A percentile compares a stretch with the other conserved stretches of the same genome.
These are phyloP conservation scores for Aspergillus cejpii DNA, from an alignment of 2,329 filamentous ascomycete genomes.

Conservation along the genomic window DNA sequence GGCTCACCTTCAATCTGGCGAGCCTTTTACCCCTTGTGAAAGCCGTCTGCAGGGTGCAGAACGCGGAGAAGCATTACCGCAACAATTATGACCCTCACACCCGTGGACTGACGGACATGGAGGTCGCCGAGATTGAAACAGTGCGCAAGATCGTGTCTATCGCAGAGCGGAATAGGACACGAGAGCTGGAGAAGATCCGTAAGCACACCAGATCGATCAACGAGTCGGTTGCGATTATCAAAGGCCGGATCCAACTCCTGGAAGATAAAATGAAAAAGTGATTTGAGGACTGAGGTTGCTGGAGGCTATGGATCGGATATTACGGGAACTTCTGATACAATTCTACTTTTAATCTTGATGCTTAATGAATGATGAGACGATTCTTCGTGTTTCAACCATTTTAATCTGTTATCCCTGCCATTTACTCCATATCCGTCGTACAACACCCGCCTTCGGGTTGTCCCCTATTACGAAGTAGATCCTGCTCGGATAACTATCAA, in stretches of 20 bases:
- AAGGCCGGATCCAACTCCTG: slow-evolving; percentile 9
- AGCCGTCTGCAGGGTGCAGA: slow-evolving; percentile 17
- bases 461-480: too few relatives aligned
- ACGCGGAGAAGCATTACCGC: slow-evolving; percentile 12
- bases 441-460: too few relatives aligned
- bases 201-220: slow-evolving; percentile 12
- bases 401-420: not conserved
- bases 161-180: slow-evolving; percentile 16
- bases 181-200: slow-evolving; percentile 17
- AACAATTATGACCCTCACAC: slow-evolving; percentile 3
- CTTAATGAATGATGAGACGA: not conserved
- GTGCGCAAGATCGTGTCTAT: slow-evolving; percentile 13
- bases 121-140: slow-evolving; percentile 20
- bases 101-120: slow-evolving; percentile 11
- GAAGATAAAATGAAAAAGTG: not conserved
- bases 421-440: too few relatives aligned
- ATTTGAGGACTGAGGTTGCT: not conserved
- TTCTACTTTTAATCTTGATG: not conserved
- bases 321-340: not conserved
- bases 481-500: too few relatives aligned
- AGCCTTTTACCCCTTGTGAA: slow-evolving; percentile 19
- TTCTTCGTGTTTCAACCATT: not conserved
- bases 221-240: slow-evolving; percentile 13
- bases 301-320: not conserved
- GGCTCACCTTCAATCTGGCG: slow-evolving; percentile 17